phyloP scores from a whole-genome alignment of 192 early-diverging fungal species.

The Rhizoclosmatium globosum region DNA sequence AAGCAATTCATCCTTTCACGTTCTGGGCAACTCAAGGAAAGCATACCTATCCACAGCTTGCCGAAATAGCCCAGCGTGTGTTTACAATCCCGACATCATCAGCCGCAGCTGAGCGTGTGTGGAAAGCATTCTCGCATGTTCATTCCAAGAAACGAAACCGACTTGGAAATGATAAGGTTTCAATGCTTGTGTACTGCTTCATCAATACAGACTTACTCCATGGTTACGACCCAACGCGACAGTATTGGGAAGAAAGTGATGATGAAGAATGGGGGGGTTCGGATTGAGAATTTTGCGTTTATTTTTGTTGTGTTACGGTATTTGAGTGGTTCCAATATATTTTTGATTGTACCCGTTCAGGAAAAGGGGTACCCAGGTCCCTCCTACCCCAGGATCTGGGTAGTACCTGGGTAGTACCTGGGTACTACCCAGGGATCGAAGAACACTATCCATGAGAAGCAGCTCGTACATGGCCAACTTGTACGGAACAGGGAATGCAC shows the following conservation, averaged over 20 bases:
- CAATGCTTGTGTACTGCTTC: background rate
- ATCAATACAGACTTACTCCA: conserved; percentile 3
- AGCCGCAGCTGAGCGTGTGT: conserved; percentile 2
- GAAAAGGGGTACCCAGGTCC: background rate
- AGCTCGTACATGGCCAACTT: no score
- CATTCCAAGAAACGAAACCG: conserved; percentile 12
- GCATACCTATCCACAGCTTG: background rate
- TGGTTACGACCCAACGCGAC: background rate
- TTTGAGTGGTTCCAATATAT: background rate
- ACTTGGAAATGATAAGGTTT: conserved; percentile 7
- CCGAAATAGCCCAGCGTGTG: background rate
- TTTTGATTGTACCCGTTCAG: background rate
- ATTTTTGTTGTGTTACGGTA: background rate
- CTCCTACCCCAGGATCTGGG: background rate
- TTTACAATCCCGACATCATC: conserved; percentile 9
- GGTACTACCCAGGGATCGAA: no score
- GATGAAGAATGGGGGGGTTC: background rate
- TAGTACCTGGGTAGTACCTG: background rate
- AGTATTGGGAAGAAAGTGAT: conserved; percentile 9
- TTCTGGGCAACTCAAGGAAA: conserved; percentile 9
- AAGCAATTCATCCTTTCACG: background rate
- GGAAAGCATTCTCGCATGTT: conserved; percentile 12
- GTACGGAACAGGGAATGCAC: no score
- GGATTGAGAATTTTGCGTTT: no score
- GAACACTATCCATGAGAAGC: background rate